Evolutionary conservation across 2,329 filamentous ascomycete species (phyloP).

Genomic region (Paracamarosporium sp.): DNA sequence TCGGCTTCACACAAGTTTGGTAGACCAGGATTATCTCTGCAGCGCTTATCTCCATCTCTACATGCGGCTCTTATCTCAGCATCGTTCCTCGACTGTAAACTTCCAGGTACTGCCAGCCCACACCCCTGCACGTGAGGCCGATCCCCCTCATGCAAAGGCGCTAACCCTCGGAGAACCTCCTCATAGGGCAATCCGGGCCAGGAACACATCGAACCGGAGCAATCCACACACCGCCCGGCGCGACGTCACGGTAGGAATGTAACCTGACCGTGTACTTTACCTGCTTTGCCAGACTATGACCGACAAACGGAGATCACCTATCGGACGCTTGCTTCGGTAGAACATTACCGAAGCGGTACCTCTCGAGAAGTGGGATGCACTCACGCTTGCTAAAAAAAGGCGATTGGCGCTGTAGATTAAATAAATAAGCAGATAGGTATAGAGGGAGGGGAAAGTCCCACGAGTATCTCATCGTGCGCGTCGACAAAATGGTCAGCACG

Average conservation of each 20-base stretch:
- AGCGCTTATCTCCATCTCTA: neutral
- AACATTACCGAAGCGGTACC: neutral
- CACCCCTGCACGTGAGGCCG: neutral
- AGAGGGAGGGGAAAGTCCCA: too few relatives aligned
- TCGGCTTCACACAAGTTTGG: neutral
- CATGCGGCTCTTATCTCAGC: too few relatives aligned
- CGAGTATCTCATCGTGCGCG: neutral
- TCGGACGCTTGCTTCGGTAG: conserved; percentile 3
- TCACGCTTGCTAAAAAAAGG: neutral
- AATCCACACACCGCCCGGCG: neutral
- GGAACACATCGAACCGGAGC: neutral
- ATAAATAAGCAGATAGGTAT: too few relatives aligned
- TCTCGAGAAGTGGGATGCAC: neutral
- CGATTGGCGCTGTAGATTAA: neutral
- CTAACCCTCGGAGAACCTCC: neutral
- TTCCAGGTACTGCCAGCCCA: too few relatives aligned
- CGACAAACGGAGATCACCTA: neutral
- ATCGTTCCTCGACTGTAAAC: too few relatives aligned
- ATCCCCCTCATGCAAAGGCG: neutral
- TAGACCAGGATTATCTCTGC: neutral
- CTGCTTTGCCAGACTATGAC: neutral
- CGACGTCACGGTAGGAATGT: conserved; percentile 3
- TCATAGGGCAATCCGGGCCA: neutral
- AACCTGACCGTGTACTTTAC: neutral
- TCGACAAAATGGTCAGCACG: neutral